These are phyloP conservation scores for Dispira simplex DNA, from an alignment of 192 early-diverging fungal species.

Conservation along the genomic window DNA sequence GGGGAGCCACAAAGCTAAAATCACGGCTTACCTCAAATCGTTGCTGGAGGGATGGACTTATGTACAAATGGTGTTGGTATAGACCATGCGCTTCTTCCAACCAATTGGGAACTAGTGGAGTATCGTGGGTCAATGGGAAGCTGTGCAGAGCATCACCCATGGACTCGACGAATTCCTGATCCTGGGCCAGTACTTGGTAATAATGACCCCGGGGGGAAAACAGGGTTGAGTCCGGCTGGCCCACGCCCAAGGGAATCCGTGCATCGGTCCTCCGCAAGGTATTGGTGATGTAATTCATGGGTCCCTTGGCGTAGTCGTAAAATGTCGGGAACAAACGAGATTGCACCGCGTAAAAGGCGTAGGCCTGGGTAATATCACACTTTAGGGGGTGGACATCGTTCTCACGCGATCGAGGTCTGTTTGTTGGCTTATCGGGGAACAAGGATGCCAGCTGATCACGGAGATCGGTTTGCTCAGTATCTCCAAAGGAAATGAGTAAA, in stretches of 20 bases:
- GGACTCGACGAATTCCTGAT: not conserved
- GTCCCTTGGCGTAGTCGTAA: conserved; percentile 1
- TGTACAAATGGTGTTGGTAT: not conserved
- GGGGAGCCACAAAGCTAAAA: not conserved
- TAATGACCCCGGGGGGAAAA: not conserved
- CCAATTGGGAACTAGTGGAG: not conserved
- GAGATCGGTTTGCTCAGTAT: not conserved
- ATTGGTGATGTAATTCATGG: not conserved
- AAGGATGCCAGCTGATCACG: not conserved
- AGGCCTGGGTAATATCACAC: not conserved
- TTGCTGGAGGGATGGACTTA: not conserved
- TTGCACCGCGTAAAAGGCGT: not conserved
- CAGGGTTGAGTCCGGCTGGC: not conserved
- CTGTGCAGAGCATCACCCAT: no score
- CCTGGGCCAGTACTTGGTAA: not conserved
- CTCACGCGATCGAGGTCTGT: not conserved
- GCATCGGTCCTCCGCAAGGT: not conserved
- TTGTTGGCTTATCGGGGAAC: not conserved
- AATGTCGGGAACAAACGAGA: not conserved
- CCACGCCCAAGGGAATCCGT: not conserved
- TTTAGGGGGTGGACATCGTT: not conserved
- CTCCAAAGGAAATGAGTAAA: not conserved
- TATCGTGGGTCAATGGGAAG: not conserved
- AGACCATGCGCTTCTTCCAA: not conserved
- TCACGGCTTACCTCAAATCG: not conserved